Base-by-base conservation (phyloP, 2,329 filamentous ascomycete genomes). In the Colletotrichum endophyticum region DNA sequence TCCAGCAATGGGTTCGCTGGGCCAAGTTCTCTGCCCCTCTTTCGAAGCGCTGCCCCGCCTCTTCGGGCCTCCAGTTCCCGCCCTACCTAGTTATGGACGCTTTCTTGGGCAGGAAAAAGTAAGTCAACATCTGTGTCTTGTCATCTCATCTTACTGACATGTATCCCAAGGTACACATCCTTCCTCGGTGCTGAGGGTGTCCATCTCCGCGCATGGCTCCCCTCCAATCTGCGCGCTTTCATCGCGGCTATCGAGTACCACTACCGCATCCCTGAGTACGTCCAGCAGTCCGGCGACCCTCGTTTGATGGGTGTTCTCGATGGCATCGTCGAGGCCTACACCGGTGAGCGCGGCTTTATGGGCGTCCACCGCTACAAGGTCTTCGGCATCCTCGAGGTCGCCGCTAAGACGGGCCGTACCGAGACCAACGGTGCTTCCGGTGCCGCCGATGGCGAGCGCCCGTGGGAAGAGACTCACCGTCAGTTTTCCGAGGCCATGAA, bases 311-410 rank as follows among this genome's bases (percentile, higher is more conserved):
- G 89, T 5, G 88, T 90, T 3, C 78, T 91, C 1, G 89, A 91
- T 72, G 89, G 89, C 0, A 90, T 91, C 1, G 85, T 91, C 1
- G 89, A 91, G 79, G 88, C 89, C 0, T 91, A 91, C 76, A 88
- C 88, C 0, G 89, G 89, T 1, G 89, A 91, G 77, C 84, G 89
- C 22, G 89, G 89, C 2, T 91, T 91, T 79, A 89, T 91, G 89
- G 89, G 89, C 2, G 87, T 86, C 0, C 89, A 91, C 79, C 83
- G 89, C 19, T 90, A 91, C 81, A 91, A 91, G 79, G 89, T 91
- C 6, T 91, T 89, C 72, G 89, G 89, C 1, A 88, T 91, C 27
- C 86, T 91, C 0, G 89, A 91, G 74, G 86, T 90, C n/a, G 89
- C 89, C 0, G 87, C 85, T 27, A 91, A 91, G 80, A 89, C 87